Evolutionary conservation across 306 rosid genomes (phyloP).

Genomic region (Argentina anserina): DNA sequence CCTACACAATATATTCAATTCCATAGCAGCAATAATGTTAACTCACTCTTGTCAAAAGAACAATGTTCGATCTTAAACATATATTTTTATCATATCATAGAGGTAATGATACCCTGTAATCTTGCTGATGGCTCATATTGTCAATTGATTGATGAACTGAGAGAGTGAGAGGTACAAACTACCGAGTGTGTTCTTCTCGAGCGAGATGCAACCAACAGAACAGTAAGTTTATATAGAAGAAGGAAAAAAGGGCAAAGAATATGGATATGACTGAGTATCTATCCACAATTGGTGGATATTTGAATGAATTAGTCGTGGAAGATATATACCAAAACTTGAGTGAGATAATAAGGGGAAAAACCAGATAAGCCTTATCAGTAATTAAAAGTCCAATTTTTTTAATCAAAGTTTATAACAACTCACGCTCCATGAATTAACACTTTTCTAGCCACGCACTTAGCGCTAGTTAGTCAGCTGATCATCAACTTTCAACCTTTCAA

Average conservation of each 20-base stretch:
- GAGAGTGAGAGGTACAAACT: not conserved
- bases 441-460: too few relatives aligned
- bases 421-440: too few relatives aligned
- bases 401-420: too few relatives aligned
- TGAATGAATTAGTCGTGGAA: constrained; percentile 6
- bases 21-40: not conserved
- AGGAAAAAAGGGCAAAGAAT: too few relatives aligned
- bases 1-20: not conserved
- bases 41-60: not conserved
- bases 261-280: not conserved
- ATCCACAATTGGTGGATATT: constrained; percentile 8
- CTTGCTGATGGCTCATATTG: not conserved
- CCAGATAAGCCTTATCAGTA: not conserved
- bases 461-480: too few relatives aligned
- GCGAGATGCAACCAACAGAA: not conserved
- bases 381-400: not conserved
- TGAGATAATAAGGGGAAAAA: not conserved
- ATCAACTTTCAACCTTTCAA: too few relatives aligned
- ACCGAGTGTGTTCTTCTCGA: not conserved
- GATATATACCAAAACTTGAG: not conserved
- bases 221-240: not conserved
- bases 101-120: not conserved
- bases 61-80: too few relatives aligned
- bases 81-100: not conserved
- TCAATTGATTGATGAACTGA: not conserved